Base-by-base conservation (phyloP, 768 basidiomycete genomes). In the Pulveroboletus sp. region DNA sequence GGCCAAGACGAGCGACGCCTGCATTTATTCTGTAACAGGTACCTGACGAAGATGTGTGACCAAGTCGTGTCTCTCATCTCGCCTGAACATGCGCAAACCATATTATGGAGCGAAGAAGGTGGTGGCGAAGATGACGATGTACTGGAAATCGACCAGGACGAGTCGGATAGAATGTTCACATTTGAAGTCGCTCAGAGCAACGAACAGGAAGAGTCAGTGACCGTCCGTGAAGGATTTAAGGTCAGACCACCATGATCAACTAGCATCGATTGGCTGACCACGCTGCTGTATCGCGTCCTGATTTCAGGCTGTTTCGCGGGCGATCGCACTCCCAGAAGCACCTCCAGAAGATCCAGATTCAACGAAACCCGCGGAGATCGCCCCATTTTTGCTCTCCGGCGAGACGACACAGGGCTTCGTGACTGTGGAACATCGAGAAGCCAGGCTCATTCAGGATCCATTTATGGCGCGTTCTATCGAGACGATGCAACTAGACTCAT, bases 31-130 rank as follows among this genome's bases (percentile, higher is more conserved):
- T 10, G 16, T 5, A n/a, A 9, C 31, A 83, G 83, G 41, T 84
- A 85, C 54, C 73, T 84, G 12, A 80, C 73, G 2, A 81, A 81
- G 63, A 71, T 83, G 32, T 67, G 75, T 16, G 81, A 85, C 53
- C 83, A 84, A 60, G 59, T 78, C 2, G 58, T 76, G 1, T 76
- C 75, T 23, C 58, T 83, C 27, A 61, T 83, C 17, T 80, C 81
- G 5, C 58, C 73, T 0, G 72, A 75, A 13, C 76, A 83, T 37
- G 68, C 76, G 0, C 53, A 63, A 31, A 60, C 71, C 3, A 66
- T 83, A 38, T 59, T 80, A 3, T 82, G 75, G 75, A 64, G 57
- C 12, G 68, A 74, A 1, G 68, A 73, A 2, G 50, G 57, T 7
- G 62, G 60, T 0, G 61, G 72, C 4, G 67, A 71, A 0, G 45